Evolutionary conservation across 495 filamentous ascomycete genomes (phyloP), one percentile per base, ranked within the genome.

Genomic region (Talaromyces adpressus): DNA sequence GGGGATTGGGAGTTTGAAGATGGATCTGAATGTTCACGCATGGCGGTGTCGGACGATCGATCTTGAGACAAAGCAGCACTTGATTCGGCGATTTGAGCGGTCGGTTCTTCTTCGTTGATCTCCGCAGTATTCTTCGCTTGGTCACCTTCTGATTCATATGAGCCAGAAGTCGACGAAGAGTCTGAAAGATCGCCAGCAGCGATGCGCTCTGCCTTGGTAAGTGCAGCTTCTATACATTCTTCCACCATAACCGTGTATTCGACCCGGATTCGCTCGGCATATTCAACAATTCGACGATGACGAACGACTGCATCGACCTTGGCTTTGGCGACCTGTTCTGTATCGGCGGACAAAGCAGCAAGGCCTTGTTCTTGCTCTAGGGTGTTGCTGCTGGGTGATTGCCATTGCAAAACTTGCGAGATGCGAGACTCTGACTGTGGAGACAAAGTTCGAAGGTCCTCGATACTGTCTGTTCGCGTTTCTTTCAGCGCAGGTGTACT

Each of bases 361-460:
- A 98, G 81, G 1, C 95, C 94, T 69, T 93, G 91, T 68, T 97
- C 95, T 70, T 97, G 90, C 49, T 98, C 95, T n/a, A 95, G 75
- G 2, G 92, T 93, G 68, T 91, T 92, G 22, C 90, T 88, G 66
- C 90, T 88, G 6, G 94, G 95, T 4, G 93, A 95, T 69, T 93
- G 90, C 94, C 94, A 98, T 71, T 96, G 91, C 63, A 94, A 68
- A 30, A 98, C 93, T 73, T 98, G 95, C 0, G 90, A 87, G 61
- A 97, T 91, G 12, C 93, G 87, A 47, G 89, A 91, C 70, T 98
- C 94, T 4, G 94, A 98, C 70, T 97, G 90, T 9, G 94, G 94
- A 0, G 95, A 98, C 70, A 96, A 86, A 2, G 93, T 95, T 29
- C 95, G 86, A 60, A 97, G 86, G 34, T 91, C 87, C 45, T 86